Evolutionary conservation across 179 eudicot species (phyloP).

Genomic region (Vitellaria paradoxa): DNA sequence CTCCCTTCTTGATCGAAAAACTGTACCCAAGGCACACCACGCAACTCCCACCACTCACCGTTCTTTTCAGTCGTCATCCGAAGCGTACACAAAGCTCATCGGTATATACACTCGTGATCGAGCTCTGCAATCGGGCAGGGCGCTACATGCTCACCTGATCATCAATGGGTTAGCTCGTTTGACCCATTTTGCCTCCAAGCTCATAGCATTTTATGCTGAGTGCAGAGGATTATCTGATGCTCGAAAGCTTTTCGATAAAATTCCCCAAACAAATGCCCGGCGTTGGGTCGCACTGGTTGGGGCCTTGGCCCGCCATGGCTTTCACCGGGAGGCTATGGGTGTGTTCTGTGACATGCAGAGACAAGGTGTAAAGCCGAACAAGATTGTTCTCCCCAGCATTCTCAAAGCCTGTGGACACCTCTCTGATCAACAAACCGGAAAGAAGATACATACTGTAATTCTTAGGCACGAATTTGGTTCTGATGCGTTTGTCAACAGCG

Average conservation of each 20-base stretch:
- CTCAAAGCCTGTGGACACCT: constrained; percentile 80
- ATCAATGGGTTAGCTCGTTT: constrained; percentile 49
- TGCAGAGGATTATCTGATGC: constrained; percentile 44
- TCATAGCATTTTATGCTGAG: constrained; percentile 49
- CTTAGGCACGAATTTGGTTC: constrained; percentile 42
- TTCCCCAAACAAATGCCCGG: constrained; percentile 49
- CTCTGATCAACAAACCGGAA: constrained; percentile 37
- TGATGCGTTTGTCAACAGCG: constrained; percentile 62
- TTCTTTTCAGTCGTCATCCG: constrained; percentile 31
- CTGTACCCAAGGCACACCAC: neutral
- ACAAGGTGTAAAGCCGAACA: constrained; percentile 43
- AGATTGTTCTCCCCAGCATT: constrained; percentile 69
- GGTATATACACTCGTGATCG: constrained; percentile 38
- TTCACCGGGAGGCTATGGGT: constrained; percentile 48
- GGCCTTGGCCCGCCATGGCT: constrained; percentile 65
- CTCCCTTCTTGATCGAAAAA: neutral
- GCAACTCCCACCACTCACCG: constrained; percentile 15
- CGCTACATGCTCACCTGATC: constrained; percentile 58
- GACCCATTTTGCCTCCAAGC: constrained; percentile 62
- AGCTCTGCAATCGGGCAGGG: constrained; percentile 41
- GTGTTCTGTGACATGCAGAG: constrained; percentile 45
- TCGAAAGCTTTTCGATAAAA: constrained; percentile 69
- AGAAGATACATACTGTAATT: constrained; percentile 45
- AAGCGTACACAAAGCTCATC: constrained; percentile 43
- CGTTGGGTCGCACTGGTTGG: constrained; percentile 76